These are phyloP conservation scores for Begonia masoniana DNA, from an alignment of 306 rosid genomes.

Conservation along the genomic window DNA sequence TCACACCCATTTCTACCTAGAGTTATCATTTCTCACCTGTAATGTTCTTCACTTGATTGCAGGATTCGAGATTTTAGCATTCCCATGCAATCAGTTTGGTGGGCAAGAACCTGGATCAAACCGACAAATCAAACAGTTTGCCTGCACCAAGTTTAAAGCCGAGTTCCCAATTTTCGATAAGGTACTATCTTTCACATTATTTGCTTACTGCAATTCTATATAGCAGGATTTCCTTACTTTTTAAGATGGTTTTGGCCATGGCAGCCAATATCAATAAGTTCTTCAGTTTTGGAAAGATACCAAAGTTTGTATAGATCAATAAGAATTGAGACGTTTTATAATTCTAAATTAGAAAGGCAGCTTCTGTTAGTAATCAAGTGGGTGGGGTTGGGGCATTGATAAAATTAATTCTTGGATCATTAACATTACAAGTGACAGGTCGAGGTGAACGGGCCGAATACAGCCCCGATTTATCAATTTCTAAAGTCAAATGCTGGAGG, in stretches of 20 bases:
- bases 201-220: neutral
- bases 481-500: conserved; percentile 91
- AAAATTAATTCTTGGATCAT: no score
- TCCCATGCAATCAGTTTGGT: conserved; percentile 98
- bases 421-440: conserved; percentile 28
- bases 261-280: no score
- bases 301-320: no score
- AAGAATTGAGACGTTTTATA: no score
- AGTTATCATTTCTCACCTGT: no score
- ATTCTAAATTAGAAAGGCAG: no score
- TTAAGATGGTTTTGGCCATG: no score
- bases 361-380: no score
- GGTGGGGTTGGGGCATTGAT: no score
- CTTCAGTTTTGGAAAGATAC: no score
- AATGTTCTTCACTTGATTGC: conserved; percentile 8
- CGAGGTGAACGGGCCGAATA: conserved; percentile 89
- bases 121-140: conserved; percentile 85
- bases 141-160: conserved; percentile 87
- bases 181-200: conserved; percentile 22
- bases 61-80: conserved; percentile 93
- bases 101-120: conserved; percentile 95
- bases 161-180: conserved; percentile 93
- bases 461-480: conserved; percentile 89
- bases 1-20: no score
- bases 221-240: neutral